Conservation (phyloP, 2,329 filamentous ascomycete species). For the Zopfia rhizophila region DNA sequence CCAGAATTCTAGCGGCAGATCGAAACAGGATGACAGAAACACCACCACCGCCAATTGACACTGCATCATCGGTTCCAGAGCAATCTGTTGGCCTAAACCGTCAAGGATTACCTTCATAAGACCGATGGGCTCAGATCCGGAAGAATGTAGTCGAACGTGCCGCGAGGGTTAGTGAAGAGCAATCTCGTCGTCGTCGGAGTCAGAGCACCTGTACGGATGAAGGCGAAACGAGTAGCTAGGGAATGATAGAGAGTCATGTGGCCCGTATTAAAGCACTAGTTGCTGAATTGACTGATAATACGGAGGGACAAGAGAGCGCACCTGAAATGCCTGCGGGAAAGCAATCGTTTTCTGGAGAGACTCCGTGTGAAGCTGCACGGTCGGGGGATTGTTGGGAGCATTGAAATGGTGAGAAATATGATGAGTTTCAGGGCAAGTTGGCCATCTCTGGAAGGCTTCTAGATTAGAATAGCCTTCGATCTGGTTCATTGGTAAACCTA, state of each 20-base stretch:
- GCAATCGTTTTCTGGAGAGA: no score
- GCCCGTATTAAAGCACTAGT: conserved; percentile 98
- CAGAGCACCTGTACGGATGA: conserved; percentile 74
- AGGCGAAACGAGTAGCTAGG: conserved; percentile 92
- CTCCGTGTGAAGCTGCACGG: no score
- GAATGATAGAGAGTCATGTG: conserved; percentile 95
- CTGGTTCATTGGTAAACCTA: no score
- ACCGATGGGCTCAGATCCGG: conserved; percentile 95
- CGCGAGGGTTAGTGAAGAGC: conserved; percentile 72
- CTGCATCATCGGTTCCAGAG: no score
- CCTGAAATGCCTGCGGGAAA: neutral
- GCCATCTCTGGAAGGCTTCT: no score
- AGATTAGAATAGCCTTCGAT: no score
- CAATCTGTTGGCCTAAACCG: conserved; percentile 52
- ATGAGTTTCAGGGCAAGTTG: no score
- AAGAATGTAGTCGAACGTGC: conserved; percentile 91
- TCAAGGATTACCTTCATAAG: conserved; percentile 61
- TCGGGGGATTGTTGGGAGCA: no score
- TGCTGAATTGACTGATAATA: conserved; percentile 82
- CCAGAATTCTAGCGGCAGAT: no score
- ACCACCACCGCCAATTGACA: no score
- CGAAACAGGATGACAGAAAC: no score
- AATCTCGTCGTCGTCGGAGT: conserved; percentile 65
- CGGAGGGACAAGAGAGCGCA: conserved; percentile 37
- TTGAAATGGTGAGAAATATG: no score